These are phyloP conservation scores for Talaromyces thailandensis DNA, from an alignment of 495 filamentous ascomycete genomes.

Conservation along the genomic window DNA sequence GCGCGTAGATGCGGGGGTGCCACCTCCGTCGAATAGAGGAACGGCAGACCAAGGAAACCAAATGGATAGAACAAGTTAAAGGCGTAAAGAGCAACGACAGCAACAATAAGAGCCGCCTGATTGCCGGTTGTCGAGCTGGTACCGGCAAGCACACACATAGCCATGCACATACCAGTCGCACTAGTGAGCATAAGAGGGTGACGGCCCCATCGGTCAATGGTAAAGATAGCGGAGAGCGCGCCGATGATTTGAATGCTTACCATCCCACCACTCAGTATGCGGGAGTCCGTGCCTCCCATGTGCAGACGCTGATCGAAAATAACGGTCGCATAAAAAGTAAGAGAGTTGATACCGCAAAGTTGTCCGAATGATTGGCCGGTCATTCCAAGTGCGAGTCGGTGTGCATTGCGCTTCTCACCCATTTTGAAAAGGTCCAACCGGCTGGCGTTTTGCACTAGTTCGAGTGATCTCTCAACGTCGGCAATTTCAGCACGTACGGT, in stretches of 20 bases:
- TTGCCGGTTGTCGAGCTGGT: constrained; percentile 31
- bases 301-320: constrained; percentile 52
- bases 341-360: constrained; percentile 50
- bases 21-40: constrained; percentile 56
- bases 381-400: constrained; percentile 19
- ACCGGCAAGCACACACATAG: constrained; percentile 48
- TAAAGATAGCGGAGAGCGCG: constrained; percentile 65
- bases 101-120: constrained; percentile 27
- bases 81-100: constrained; percentile 30
- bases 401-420: constrained; percentile 15
- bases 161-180: constrained; percentile 43
- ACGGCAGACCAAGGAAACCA: constrained; percentile 59
- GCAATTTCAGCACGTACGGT: constrained; percentile 20
- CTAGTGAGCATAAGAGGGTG: constrained; percentile 54
- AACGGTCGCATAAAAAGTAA: constrained; percentile 51
- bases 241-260: constrained; percentile 68
- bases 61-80: constrained; percentile 38
- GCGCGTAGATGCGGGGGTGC: constrained; percentile 59
- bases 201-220: constrained; percentile 64
- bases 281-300: constrained; percentile 67
- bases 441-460: constrained; percentile 15
- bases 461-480: constrained; percentile 26
- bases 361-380: constrained; percentile 41
- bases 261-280: constrained; percentile 66
- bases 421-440: constrained; percentile 18